Evolutionary conservation across 2,329 filamentous ascomycete species (phyloP), one percentile per base, ranked within the genome.

Genomic region (Monilinia polystroma): DNA sequence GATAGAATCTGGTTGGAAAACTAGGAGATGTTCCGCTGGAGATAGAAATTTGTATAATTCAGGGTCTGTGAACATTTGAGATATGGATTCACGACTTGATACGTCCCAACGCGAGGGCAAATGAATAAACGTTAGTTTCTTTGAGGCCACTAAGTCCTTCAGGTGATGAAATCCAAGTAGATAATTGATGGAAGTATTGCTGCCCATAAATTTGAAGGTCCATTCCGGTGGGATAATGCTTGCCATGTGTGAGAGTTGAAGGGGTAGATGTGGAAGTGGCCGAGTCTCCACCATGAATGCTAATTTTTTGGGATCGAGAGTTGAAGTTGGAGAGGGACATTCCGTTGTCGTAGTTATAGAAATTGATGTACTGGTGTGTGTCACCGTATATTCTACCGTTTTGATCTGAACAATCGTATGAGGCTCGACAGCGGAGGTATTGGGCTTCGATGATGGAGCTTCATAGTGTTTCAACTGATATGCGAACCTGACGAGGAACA

Each of bases 1-100:
- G 68, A 85, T 83, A 70, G 80, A 82, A 76, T 86, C 84, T 10
- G 82, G 83, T 75, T 86, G 83, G 75, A 85, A 86, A 29, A 85
- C 74, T 32, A 86, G 78, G 43, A 86, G 75, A 80, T 81, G 84
- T 75, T 86, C 84, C 16, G 82, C 82, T 0, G 82, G 80, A 58
- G 77, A 76, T 38, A 85, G 74, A 8, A 81, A 78, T 3, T 70
- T 73, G 71, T 85, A 86, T 2, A 86, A 76, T 79, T 82, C 83
- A 1, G 80, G 73, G 20, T 75, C 82, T 4, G 84, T 86, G 53
- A 86, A 75, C 68, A 85, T 84, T 38, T 80, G 79, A 68, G 78
- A 81, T 64, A 85, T 82, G 75, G 82, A 79, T 74, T 86, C 84
- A 70, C 83, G 80, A 45, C 55, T 71, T 0, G 59, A 68, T 23